Evolutionary conservation across 768 basidiomycete genomes (phyloP).

Genomic region (Russula brevipes): DNA sequence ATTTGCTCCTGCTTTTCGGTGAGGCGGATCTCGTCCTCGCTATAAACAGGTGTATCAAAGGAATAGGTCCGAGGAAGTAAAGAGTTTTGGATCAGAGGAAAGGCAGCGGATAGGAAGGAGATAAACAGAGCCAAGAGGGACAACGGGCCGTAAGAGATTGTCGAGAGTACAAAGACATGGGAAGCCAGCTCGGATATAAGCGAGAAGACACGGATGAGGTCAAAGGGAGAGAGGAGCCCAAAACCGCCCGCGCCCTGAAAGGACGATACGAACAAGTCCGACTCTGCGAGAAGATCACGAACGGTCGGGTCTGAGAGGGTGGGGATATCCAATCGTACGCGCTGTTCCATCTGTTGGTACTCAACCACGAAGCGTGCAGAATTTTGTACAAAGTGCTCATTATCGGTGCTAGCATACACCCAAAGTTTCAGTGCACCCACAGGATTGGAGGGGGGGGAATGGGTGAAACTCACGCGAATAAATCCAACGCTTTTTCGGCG

Average conservation of each 20-base stretch:
- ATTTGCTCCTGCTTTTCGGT: slow-evolving; percentile 70
- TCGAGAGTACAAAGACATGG: slow-evolving; percentile 61
- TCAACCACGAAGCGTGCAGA: slow-evolving; percentile 73
- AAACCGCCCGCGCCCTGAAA: slow-evolving; percentile 70
- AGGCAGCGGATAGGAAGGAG: slow-evolving; percentile 53
- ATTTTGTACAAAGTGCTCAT: slow-evolving; percentile 67
- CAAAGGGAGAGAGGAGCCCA: slow-evolving; percentile 74
- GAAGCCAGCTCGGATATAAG: slow-evolving; percentile 66
- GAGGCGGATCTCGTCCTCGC: slow-evolving; percentile 53
- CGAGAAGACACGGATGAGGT: slow-evolving; percentile 69
- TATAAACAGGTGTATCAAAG: slow-evolving; percentile 43
- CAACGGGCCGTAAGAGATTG: slow-evolving; percentile 50
- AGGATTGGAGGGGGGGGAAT: neutral
- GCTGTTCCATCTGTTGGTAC: slow-evolving; percentile 71
- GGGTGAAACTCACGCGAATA: slow-evolving; percentile 56
- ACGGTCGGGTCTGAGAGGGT: slow-evolving; percentile 68
- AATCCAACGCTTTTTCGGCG: slow-evolving; percentile 61
- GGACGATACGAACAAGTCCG: slow-evolving; percentile 78
- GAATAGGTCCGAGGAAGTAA: slow-evolving; percentile 42
- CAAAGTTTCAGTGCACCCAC: slow-evolving; percentile 9
- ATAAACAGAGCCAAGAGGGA: slow-evolving; percentile 55
- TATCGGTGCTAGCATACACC: slow-evolving; percentile 47
- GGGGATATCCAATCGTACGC: slow-evolving; percentile 71
- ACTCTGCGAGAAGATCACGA: slow-evolving; percentile 78
- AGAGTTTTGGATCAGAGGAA: slow-evolving; percentile 60